Base-by-base conservation (phyloP, 768 basidiomycete genomes). In the Termitomyces sp. region DNA sequence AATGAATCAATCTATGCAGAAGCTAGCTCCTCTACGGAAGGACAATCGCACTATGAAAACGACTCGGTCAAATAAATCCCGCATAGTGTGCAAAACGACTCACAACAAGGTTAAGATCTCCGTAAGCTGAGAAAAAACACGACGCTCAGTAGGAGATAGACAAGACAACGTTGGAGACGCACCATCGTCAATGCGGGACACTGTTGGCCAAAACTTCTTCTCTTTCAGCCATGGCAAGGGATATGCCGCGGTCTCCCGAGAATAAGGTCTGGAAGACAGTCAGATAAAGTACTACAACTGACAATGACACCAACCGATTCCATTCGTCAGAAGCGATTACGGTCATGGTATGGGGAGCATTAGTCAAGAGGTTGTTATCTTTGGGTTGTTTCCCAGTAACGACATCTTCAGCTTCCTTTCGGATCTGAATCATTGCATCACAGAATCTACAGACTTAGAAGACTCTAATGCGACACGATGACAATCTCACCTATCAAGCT, bases 361-460 rank as follows among this genome's bases (percentile, higher is more conserved):
- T 96, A 70, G 87, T 92, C 60, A 99, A 78, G 18, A 96, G 71
- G 69, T 99, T 99, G 75, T 93, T 92, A 61, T 91, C 92, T 69
- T 81, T 88, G 3, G 94, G 90, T 70, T 96, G 94, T 66, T 87
- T 88, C 49, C 96, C 97, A 18, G 80, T 74, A 45, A 90, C 82
- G 65, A 99, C 82, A 49, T 95, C 92, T 55, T 95, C 87, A 0
- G 86, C 94, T 72, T 99, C 97, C 65, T 84, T 77, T 51, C 95
- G 90, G 63, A 99, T 99, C 62, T 89, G 84, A 62, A 99, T 95
- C 93, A 98, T 97, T 22, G 97, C 96, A 63, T 98, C 93, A 73
- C 96, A 97, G 78, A 99, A 98, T 66, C 92, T 52, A 15, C 51
- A 29, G 5, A 13, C n/a, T 92, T 60, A 33, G 26, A 51, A 44